Conservation (phyloP, 2,329 filamentous ascomycete genomes). For the Fusarium mangiferae region DNA sequence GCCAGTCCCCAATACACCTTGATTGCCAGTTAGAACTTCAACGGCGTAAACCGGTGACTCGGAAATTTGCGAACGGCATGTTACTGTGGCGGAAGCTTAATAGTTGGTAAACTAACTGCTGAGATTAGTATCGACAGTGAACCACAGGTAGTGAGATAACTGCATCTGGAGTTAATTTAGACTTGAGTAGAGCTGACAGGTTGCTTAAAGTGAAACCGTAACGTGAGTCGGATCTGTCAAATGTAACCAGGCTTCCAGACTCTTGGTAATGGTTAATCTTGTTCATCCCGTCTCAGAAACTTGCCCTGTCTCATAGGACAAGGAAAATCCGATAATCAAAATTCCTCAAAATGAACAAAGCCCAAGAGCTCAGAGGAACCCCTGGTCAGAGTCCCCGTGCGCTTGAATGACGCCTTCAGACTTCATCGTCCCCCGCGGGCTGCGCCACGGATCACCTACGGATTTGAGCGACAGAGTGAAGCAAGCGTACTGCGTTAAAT, state of each 20-base stretch:
- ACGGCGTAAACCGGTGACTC: background rate
- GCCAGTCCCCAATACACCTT: background rate
- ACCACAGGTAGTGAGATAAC: background rate
- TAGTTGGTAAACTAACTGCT: background rate
- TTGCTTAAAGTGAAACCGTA: constrained; percentile 15
- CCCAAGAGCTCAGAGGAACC: constrained; percentile 4
- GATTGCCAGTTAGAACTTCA: background rate
- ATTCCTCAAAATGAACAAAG: constrained; percentile 17
- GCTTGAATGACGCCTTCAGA: background rate
- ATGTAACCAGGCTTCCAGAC: constrained; percentile 6
- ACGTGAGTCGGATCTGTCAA: constrained; percentile 1
- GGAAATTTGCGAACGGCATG: constrained; percentile 11
- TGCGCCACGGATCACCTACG: constrained; percentile 35
- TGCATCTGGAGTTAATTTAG: background rate
- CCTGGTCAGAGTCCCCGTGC: constrained; percentile 13
- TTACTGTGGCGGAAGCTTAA: constrained; percentile 4
- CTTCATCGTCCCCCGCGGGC: constrained; percentile 7
- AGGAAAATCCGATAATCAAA: background rate
- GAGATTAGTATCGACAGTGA: background rate
- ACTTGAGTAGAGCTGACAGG: background rate
- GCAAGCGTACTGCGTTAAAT: constrained; percentile 12
- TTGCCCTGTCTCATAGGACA: constrained; percentile 7
- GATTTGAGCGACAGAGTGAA: constrained; percentile 24
- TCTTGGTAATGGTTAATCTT: constrained; percentile 5
- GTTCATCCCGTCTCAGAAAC: constrained; percentile 23